Evolutionary conservation across 2,329 filamentous ascomycete genomes (phyloP), one percentile per base, ranked within the genome.

Genomic region (Parasarocladium wereldwijsianum): DNA sequence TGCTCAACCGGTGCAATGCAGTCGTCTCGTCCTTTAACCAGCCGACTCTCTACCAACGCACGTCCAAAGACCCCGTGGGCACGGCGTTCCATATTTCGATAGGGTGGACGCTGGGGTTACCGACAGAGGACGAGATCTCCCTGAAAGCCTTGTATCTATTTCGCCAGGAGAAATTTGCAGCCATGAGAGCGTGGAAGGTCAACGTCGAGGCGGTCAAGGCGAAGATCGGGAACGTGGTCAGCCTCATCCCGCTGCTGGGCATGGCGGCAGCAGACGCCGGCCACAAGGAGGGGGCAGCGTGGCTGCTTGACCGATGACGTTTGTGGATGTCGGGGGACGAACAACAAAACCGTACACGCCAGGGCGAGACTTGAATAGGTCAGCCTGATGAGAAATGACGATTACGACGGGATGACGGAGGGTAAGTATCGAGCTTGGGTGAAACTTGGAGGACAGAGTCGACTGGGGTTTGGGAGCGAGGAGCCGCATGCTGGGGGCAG

Each of bases 11-110:
- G 8, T 79, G 76, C 45, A 93, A 94, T 52, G 46, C 51, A 4
- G 53, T 72, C 2, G 70, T 76, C 3, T 50, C 57, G 13, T 46
- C 45, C 2, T 78, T 76, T 47, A 61, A 60, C 0, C 82, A 92
- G 45, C 75, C 80, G 2, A 52, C 66, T 15, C 63, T 96, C 2
- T 96, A 96, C 50, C 50, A 56, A 32, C 41, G 41, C 31, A 38
- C 29, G 17, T 32, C 35, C 5, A 35, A 31, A 4, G 47, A 47
- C 8, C 21, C 36, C 6, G 46, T 38, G 20, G 46, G 40, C 19
- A 37, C 27, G 39, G 70, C 67, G 14, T 94, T 94, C 45, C 90
- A 98, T 52, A 58, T 96, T 35, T 93, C 85, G 26, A 71, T 98
- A 33, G 90, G 78, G 0, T 96, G 87, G 90, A 78, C 70, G 1